phyloP scores from a whole-genome alignment of 2,329 filamentous ascomycete species.

The Nigrospora sphaerica region DNA sequence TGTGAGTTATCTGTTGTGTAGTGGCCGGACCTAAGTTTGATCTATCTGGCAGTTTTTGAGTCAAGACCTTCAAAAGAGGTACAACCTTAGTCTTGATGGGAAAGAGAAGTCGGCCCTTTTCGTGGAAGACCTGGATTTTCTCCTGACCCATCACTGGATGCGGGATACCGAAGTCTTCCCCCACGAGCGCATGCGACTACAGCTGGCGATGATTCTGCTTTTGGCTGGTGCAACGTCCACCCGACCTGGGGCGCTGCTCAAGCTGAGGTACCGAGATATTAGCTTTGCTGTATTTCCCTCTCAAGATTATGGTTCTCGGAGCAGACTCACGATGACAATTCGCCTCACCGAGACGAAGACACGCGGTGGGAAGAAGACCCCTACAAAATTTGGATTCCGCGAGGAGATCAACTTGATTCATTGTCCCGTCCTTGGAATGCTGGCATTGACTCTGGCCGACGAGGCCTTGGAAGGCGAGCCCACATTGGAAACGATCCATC shows the following conservation, averaged over 20 bases:
- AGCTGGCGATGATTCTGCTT: slow-evolving; percentile 12
- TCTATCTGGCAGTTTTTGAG: slow-evolving; percentile 11
- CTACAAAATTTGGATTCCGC: slow-evolving; percentile 16
- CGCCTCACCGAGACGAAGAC: slow-evolving; percentile 18
- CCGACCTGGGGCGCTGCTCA: slow-evolving; percentile 15
- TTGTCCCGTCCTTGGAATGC: slow-evolving; percentile 11
- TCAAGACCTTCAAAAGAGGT: slow-evolving; percentile 4
- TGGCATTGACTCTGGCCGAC: slow-evolving; percentile 16
- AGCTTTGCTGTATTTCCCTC: slow-evolving; percentile 17
- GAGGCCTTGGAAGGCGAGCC: slow-evolving; percentile 7
- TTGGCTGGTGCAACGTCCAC: slow-evolving; percentile 14
- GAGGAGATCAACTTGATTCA: slow-evolving; percentile 12
- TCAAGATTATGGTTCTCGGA: slow-evolving; percentile 6
- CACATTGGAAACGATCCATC: too few species aligned
- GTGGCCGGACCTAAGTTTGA: slow-evolving; percentile 1
- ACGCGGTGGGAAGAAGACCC: slow-evolving; percentile 11
- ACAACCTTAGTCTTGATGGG: slow-evolving; percentile 12
- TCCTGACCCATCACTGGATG: slow-evolving; percentile 14
- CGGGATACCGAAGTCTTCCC: slow-evolving; percentile 13
- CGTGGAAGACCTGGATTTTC: slow-evolving; percentile 13
- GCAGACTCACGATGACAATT: slow-evolving; percentile 11
- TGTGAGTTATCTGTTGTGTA: slow-evolving; percentile 3
- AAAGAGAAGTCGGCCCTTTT: slow-evolving; percentile 14
- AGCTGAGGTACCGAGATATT: slow-evolving; percentile 16
- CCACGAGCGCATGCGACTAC: slow-evolving; percentile 15